Evolutionary conservation across 2,329 filamentous ascomycete species (phyloP).

Genomic region (Tolypocladium amazonense): DNA sequence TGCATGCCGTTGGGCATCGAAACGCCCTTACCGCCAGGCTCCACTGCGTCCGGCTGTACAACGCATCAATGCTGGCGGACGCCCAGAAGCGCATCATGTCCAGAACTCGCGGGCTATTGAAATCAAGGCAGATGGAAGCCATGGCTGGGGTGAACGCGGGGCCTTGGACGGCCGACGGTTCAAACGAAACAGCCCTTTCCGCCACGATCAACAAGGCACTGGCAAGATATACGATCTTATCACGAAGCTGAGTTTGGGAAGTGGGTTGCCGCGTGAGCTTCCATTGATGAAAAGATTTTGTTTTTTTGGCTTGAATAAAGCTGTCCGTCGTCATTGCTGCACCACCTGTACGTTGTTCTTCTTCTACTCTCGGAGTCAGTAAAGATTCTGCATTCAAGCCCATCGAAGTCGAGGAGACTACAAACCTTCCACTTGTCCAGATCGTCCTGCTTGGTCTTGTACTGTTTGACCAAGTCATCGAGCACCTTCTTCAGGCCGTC

Average conservation of each 20-base stretch:
- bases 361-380: slow-evolving; percentile 44
- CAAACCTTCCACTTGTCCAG: slow-evolving; percentile 97
- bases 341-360: slow-evolving; percentile 86
- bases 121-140: not conserved
- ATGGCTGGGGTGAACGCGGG: not conserved
- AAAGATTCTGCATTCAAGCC: slow-evolving; percentile 4
- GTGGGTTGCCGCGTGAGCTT: not conserved
- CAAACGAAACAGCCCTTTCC: not conserved
- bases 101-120: not conserved
- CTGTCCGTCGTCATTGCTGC: slow-evolving; percentile 46
- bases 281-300: not conserved
- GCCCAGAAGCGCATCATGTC: slow-evolving; percentile 9
- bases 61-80: slow-evolving; percentile 18
- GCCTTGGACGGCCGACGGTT: not conserved
- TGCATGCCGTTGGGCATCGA: slow-evolving; percentile 37
- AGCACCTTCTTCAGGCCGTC: slow-evolving; percentile 90
- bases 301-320: slow-evolving; percentile 2
- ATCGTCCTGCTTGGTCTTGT: slow-evolving; percentile 88
- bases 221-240: not conserved
- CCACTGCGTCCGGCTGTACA: slow-evolving; percentile 32
- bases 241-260: not conserved
- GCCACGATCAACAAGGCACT: not conserved
- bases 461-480: slow-evolving; percentile 91
- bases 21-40: slow-evolving; percentile 32
- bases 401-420: not conserved